These are phyloP conservation scores for Blastobotrys ciferrii DNA, from an alignment of 1,139 yeast genomes.

Conservation along the genomic window DNA sequence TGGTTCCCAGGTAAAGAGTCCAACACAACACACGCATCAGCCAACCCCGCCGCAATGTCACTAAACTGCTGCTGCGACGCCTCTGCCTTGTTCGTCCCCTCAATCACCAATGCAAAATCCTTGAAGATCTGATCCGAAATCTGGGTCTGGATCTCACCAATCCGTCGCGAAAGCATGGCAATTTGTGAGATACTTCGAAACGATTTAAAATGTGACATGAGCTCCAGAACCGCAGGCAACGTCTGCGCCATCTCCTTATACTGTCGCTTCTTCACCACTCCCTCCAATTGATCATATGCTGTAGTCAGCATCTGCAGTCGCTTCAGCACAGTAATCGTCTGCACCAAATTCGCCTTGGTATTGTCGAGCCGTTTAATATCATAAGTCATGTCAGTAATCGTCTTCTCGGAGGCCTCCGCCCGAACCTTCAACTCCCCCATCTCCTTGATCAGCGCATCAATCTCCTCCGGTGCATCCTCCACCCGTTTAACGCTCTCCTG, in stretches of 20 bases:
- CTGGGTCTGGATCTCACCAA: constrained; percentile 61
- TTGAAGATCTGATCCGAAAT: constrained; percentile 70
- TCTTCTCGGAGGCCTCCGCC: constrained; percentile 56
- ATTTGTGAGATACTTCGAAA: constrained; percentile 84
- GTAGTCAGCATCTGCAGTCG: constrained; percentile 82
- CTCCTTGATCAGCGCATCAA: constrained; percentile 40
- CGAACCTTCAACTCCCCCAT: constrained; percentile 48
- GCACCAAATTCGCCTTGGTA: constrained; percentile 76
- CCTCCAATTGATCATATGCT: constrained; percentile 66
- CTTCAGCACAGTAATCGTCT: constrained; percentile 81
- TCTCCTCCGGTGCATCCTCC: constrained; percentile 33
- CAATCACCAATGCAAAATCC: constrained; percentile 59
- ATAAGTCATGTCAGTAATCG: constrained; percentile 68
- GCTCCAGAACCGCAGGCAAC: constrained; percentile 74
- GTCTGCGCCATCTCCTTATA: constrained; percentile 68
- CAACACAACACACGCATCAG: constrained; percentile 68
- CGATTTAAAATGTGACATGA: constrained; percentile 72
- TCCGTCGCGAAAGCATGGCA: constrained; percentile 61
- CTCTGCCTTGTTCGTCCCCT: constrained; percentile 24
- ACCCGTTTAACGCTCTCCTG: constrained; percentile 26
- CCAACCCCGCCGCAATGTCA: constrained; percentile 31
- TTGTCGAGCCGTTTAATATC: constrained; percentile 77
- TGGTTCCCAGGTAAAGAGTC: constrained; percentile 64
- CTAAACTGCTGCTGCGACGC: constrained; percentile 26
- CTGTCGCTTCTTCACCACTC: constrained; percentile 47